Evolutionary conservation across 2,329 filamentous ascomycete genomes (phyloP).

Genomic region (Zasmidium angulare): DNA sequence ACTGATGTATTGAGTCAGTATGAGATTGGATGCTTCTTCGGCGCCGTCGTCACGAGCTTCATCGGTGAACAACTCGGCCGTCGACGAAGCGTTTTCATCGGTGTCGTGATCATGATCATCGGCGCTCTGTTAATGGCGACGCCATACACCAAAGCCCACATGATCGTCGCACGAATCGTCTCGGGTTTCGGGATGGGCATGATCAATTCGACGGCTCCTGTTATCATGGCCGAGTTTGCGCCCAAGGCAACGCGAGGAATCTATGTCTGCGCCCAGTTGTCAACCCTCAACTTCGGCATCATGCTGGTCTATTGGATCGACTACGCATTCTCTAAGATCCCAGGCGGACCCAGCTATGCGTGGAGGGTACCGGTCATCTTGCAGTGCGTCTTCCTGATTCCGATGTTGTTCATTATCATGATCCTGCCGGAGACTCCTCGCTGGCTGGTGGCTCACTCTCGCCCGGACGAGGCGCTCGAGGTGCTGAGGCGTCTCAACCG

Average conservation of each 20-base stretch:
- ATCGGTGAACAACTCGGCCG: conserved; percentile 49
- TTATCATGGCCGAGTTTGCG: conserved; percentile 45
- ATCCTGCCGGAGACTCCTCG: conserved; percentile 48
- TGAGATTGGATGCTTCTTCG: conserved; percentile 45
- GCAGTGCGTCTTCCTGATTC: conserved; percentile 43
- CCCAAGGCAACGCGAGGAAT: conserved; percentile 35
- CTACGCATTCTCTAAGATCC: conserved; percentile 40
- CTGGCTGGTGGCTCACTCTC: conserved; percentile 44
- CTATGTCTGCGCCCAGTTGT: conserved; percentile 49
- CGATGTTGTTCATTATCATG: conserved; percentile 41
- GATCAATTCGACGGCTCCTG: conserved; percentile 47
- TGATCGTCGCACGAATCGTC: conserved; percentile 48
- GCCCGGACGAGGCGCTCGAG: conserved; percentile 38
- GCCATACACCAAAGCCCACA: conserved; percentile 40
- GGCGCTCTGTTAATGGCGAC: conserved; percentile 47
- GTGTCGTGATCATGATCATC: conserved; percentile 45
- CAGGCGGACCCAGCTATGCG: conserved; percentile 32
- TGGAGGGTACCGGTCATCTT: conserved; percentile 47
- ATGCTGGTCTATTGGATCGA: conserved; percentile 50
- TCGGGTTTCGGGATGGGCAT: conserved; percentile 47
- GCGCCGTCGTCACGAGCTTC: conserved; percentile 40
- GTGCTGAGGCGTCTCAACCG: conserved; percentile 33
- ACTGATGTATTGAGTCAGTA: conserved; percentile 10
- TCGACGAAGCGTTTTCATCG: conserved; percentile 44
- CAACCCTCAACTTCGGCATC: conserved; percentile 50